phyloP scores from a whole-genome alignment of 2,329 filamentous ascomycete genomes.

The Colletotrichum costaricense region DNA sequence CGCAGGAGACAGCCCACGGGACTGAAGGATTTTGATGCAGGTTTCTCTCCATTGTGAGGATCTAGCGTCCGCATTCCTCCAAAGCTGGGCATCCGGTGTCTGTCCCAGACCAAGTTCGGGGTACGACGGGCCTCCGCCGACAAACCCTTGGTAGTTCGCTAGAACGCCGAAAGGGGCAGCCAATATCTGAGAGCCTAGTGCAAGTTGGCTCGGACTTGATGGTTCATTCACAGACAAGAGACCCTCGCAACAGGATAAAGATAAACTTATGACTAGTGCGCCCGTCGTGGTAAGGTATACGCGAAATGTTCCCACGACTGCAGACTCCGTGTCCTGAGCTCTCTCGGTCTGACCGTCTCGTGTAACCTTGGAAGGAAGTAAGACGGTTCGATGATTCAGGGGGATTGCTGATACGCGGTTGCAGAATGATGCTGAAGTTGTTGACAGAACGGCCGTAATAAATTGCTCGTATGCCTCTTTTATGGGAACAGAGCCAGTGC shows the following conservation, averaged over 20 bases:
- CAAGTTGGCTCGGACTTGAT: conserved; percentile 50
- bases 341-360: conserved; percentile 23
- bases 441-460: conserved; percentile 62
- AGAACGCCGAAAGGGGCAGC: conserved; percentile 66
- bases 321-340: conserved; percentile 19
- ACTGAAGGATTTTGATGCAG: conserved; percentile 62
- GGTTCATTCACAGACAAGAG: conserved; percentile 59
- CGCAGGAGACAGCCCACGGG: conserved; percentile 59
- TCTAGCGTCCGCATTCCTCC: conserved; percentile 55
- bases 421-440: conserved; percentile 63
- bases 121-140: conserved; percentile 47
- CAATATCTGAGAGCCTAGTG: conserved; percentile 58
- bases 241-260: conserved; percentile 59
- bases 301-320: conserved; percentile 57
- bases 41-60: conserved; percentile 60
- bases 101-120: conserved; percentile 54
- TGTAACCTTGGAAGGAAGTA: conserved; percentile 48
- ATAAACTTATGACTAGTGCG: conserved; percentile 61
- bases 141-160: conserved; percentile 52
- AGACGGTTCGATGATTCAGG: conserved; percentile 63
- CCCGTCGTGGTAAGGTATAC: conserved; percentile 68
- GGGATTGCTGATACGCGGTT: conserved; percentile 60
- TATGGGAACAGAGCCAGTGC: conserved; percentile 47
- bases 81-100: conserved; percentile 64
- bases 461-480: conserved; percentile 66